Evolutionary conservation across 495 filamentous ascomycete genomes (phyloP).

Genomic region (Penicillium cataractarum): DNA sequence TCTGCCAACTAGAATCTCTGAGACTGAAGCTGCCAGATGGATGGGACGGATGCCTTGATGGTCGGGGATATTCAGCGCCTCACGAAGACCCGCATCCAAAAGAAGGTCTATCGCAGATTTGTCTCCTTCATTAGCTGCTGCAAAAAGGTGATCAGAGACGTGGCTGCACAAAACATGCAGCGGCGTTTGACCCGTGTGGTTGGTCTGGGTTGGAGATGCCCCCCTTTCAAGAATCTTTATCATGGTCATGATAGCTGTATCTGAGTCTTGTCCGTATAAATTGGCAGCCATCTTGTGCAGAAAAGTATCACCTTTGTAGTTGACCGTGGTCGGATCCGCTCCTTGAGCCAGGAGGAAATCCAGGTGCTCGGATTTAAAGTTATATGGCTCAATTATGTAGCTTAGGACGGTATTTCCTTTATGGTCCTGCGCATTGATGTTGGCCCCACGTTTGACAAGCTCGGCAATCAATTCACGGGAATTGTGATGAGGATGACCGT

Average conservation of each 20-base stretch:
- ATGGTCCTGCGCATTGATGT: neutral
- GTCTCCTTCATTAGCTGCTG: neutral
- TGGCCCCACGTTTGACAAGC: neutral
- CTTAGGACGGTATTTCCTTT: neutral
- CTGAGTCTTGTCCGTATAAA: neutral
- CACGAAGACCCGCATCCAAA: neutral
- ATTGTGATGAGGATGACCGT: neutral
- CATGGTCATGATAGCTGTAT: neutral
- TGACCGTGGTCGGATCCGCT: neutral
- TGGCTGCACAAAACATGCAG: neutral
- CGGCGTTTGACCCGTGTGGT: neutral
- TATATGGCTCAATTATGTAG: neutral
- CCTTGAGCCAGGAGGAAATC: neutral
- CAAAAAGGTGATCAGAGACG: neutral
- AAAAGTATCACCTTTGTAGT: neutral
- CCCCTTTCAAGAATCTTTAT: neutral
- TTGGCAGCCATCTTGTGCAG: neutral
- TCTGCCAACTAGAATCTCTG: constrained; percentile 30
- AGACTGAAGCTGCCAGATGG: constrained; percentile 33
- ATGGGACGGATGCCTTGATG: neutral
- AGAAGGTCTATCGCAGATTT: neutral
- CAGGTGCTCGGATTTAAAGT: neutral
- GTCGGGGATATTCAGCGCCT: neutral
- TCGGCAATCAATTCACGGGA: neutral
- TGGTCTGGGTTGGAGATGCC: neutral